Evolutionary conservation across 2,329 filamentous ascomycete genomes (phyloP), one percentile per base, ranked within the genome.

Genomic region (Alternaria sp.): DNA sequence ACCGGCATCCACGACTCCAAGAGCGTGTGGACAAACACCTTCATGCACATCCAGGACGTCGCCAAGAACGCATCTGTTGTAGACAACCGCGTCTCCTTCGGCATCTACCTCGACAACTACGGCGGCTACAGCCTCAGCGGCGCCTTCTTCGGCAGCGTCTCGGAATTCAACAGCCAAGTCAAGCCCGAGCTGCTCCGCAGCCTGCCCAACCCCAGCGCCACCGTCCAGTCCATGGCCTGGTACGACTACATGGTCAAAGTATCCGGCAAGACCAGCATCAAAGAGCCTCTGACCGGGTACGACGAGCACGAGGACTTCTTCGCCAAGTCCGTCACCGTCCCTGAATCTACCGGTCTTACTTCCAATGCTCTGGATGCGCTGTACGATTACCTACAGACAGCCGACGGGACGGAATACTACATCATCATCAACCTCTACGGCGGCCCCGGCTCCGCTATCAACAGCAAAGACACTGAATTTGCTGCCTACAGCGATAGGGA

Each of bases 191-290:
- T 84, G 12, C 70, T 83, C 5, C 76, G 79, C 56, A 75, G 72
- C 1, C 75, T 82, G 14, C 75, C 79, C 9, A 59, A 66, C 6
- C 67, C 77, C 7, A 59, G 64, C 1, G 58, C 65, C 30, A 75
- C 66, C 0, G 71, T 79, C 21, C 61, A 66, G 47, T 71, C 67
- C 8, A 66, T 75, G 76, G 75, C 70, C 59, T 80, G 76, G 75
- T 79, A 80, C 59, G 70, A 76, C 50, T 81, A 80, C 57, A 75
- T 83, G 81, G 81, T 73, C 75, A 86, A 66, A 82, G 81, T 75
- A 5, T 76, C 75, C 12, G 76, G 73, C 63, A 65, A 71, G 23
- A 65, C 55, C 18, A 67, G 64, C 43, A 72, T 80, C 66, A 71
- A 64, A 23, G 70, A 62, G 15, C 76, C 78, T 3, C 45, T 73